phyloP scores from a whole-genome alignment of 2,329 filamentous ascomycete genomes.

The Emmonsiellopsis sp. region DNA sequence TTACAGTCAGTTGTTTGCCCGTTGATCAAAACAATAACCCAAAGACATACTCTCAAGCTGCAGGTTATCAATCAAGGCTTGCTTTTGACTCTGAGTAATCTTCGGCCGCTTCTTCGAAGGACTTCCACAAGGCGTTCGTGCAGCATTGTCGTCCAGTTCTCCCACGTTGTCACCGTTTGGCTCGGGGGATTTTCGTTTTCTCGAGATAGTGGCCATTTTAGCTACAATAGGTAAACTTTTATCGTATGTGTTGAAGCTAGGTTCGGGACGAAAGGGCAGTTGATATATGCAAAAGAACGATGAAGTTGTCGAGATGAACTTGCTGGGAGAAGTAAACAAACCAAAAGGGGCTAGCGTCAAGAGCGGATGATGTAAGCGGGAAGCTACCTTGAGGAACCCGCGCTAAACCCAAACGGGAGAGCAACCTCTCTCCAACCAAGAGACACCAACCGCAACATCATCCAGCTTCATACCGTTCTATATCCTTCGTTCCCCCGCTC shows the following conservation, averaged over 20 bases:
- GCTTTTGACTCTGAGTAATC: constrained; percentile 65
- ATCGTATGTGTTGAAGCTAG: too few relatives aligned
- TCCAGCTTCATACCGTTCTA: too few relatives aligned
- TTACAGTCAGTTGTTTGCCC: not conserved
- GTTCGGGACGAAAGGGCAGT: too few relatives aligned
- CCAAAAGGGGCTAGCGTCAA: too few relatives aligned
- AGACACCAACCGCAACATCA: not conserved
- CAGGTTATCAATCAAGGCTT: constrained; percentile 78
- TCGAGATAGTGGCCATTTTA: constrained; percentile 27
- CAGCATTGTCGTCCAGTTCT: constrained; percentile 28
- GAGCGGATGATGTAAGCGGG: not conserved
- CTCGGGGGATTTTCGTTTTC: constrained; percentile 33
- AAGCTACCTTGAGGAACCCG: not conserved
- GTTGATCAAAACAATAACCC: not conserved
- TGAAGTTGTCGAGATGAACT: too few relatives aligned
- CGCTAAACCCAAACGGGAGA: not conserved
- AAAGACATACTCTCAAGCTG: constrained; percentile 67
- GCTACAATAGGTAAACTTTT: not conserved
- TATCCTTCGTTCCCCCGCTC: not conserved
- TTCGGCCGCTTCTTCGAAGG: constrained; percentile 55
- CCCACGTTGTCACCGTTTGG: constrained; percentile 6
- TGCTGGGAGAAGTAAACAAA: too few relatives aligned
- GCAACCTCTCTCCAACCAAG: not conserved
- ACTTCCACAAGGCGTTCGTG: constrained; percentile 40
- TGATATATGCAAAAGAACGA: too few relatives aligned